Base-by-base conservation (phyloP, 2,329 filamentous ascomycete species). In the Penicillium hesseltinei region DNA sequence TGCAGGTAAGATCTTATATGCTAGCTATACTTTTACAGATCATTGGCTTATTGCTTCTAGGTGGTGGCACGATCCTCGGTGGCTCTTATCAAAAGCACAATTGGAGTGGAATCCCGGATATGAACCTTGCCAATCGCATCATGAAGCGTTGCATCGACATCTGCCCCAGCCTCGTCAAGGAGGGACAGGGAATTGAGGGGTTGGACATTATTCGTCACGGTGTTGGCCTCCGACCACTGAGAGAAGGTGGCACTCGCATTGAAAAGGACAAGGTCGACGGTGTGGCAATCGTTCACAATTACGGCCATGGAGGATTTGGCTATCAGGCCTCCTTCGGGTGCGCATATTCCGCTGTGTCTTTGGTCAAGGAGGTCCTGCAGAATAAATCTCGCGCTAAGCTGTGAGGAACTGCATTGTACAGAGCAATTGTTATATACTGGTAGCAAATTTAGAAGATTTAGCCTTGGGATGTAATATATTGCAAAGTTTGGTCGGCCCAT, bases 1-100 rank as follows among this genome's bases (percentile, higher is more conserved):
- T 1, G 71, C 72, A 49, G 75, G 71, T 71, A 63, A 53, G 56
- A 45, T 38, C 15, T 9, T 10, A 11, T 5, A n/a, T 2, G 8
- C 17, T 8, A 3, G 4, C 8, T 23, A 1, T 50, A 23, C 17
- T 19, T 1, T 4, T 31, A 5, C 23, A 5, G 11, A 36, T 9
- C 11, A 7, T 40, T 21, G 13, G 17, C 57, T 61, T 49, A 62
- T 40, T n/a, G 5, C 15, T 45, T 23, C 0, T 50, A 71, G 83
- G 86, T n/a, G 92, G 92, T 21, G 92, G 92, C 11, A 94, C 90
- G 0, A 82, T 96, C 42, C 78, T 96, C 2, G 92, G 92, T n/a
- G 92, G 92, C 2, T 93, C 88, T 46, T 90, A 95, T 67, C 87
- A 92, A 71, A 84, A 88, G 66, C 82, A 86, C 29, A 88, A 87